Conservation (phyloP, 768 basidiomycete species). For the Hebeloma cylindrosporum region DNA sequence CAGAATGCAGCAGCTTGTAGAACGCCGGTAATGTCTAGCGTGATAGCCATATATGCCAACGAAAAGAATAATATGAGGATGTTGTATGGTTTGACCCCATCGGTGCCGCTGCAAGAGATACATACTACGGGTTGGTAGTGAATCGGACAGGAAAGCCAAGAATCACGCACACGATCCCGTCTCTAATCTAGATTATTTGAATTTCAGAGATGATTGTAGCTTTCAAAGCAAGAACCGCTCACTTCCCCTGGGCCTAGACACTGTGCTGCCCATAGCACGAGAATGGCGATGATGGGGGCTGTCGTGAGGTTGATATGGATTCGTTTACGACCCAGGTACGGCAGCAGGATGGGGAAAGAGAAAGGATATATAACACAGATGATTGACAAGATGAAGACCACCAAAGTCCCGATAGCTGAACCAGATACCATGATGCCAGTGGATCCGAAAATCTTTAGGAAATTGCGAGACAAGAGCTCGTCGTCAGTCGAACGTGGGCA, state of each 20-base stretch:
- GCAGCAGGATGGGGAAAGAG: constrained; percentile 32
- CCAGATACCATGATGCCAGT: constrained; percentile 35
- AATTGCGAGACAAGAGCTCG: too few species aligned
- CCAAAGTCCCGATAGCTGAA: constrained; percentile 47
- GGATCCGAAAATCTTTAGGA: too few species aligned
- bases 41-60: constrained; percentile 89
- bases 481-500: too few species aligned
- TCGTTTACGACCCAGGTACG: constrained; percentile 29
- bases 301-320: constrained; percentile 51
- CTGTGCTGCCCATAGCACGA: constrained; percentile 54
- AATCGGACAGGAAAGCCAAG: neutral
- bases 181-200: constrained; percentile 12
- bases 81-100: constrained; percentile 85
- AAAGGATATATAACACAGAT: constrained; percentile 50
- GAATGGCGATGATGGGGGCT: constrained; percentile 53
- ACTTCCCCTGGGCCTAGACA: constrained; percentile 42
- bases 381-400: constrained; percentile 54
- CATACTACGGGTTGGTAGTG: neutral
- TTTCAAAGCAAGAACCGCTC: too few species aligned
- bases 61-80: constrained; percentile 92
- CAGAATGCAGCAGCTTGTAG: constrained; percentile 85
- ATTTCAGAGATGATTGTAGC: too few species aligned
- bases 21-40: constrained; percentile 86
- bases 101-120: constrained; percentile 27
- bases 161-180: constrained; percentile 15